These are phyloP conservation scores for Papiliotrema flavescens DNA, from an alignment of 1,284 basidiomycete species.

Conservation along the genomic window DNA sequence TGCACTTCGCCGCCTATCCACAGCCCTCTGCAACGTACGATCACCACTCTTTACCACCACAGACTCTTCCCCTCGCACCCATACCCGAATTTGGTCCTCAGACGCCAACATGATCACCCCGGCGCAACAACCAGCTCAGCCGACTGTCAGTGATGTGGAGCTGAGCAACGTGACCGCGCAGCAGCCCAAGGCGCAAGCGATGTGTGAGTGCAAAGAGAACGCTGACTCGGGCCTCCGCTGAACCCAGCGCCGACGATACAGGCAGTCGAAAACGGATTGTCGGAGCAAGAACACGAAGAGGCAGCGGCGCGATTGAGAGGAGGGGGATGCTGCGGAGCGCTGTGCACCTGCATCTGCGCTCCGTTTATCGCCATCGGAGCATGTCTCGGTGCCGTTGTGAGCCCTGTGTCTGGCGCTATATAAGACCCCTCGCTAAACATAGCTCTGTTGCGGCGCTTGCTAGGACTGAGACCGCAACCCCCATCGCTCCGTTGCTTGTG, in stretches of 20 bases:
- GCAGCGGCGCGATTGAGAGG: background rate
- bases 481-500: too few species aligned
- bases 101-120: background rate
- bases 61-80: background rate
- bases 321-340: background rate
- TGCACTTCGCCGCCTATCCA: too few species aligned
- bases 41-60: too few species aligned
- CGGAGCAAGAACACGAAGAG: background rate
- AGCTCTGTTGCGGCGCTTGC: background rate
- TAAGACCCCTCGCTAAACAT: background rate
- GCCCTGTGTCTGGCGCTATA: background rate
- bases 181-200: background rate
- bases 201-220: background rate
- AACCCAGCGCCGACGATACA: background rate
- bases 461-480: background rate
- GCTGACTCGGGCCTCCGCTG: too few species aligned
- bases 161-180: background rate
- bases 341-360: background rate
- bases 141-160: background rate
- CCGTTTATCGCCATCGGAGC: background rate
- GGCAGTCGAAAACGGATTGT: background rate
- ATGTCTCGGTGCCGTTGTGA: background rate
- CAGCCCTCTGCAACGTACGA: too few species aligned
- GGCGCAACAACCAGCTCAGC: background rate
- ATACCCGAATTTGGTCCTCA: too few species aligned